Evolutionary conservation across 73 alveolate species (phyloP), one percentile per base, ranked within the genome.

Genomic region (Blepharisma japonicum): DNA sequence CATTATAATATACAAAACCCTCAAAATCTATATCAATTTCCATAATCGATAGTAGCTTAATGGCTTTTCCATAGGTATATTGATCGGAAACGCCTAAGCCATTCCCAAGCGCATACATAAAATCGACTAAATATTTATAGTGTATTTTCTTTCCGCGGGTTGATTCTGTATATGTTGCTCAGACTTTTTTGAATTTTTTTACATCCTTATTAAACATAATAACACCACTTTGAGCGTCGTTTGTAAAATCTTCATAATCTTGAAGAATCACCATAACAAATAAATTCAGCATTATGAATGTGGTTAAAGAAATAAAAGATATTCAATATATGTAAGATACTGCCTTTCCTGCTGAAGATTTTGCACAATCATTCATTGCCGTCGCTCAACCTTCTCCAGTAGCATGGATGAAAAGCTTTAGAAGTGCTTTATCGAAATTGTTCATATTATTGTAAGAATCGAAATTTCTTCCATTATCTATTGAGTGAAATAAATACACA

Each of bases 311-410:
- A 2, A 83, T 72, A 68, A 86, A 89, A 38, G 87, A 70, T 7
- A 87, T 70, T 80, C 82, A 89, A 80, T 70, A 89, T 6, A 82
- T 45, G 6, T 76, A 76, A 5, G 87, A 81, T 77, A 79, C 74
- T 47, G 46, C 71, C 20, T 79, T 87, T 77, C 86, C 81, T 45
- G 18, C 18, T 1, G 8, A 38, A 9, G 45, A 70, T 32, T 77
- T 55, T 86, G 76, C 70, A 6, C 71, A 27, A 68, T 92, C 92
- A 27, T 55, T 56, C 98, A 95, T 94, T 5, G 94, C 71, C 54
- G 55, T 46, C 49, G 72, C 67, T 98, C 98, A 95, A 77, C 90
- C 85, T 79, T 91, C 98, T 55, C 98, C 98, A 8, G 99, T 94
- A 0, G 42, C 42, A 32, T 32, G 42, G 42, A 32, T 32, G 42